Evolutionary conservation across 169 alveolate species (phyloP), one percentile per base, ranked within the genome.

Genomic region (Babesia sp.): DNA sequence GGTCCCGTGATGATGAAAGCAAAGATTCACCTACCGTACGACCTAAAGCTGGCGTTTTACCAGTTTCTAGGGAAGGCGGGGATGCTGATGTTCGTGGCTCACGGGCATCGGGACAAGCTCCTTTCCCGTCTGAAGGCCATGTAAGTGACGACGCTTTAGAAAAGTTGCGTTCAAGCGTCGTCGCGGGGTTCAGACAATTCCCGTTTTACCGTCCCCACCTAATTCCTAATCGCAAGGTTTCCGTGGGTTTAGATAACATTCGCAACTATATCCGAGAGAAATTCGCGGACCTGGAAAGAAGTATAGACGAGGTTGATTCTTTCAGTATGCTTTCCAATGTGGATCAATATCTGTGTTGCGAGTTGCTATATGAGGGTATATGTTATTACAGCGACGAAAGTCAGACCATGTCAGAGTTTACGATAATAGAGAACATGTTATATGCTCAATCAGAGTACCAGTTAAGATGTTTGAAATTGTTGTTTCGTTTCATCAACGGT

Each of bases 331-430:
- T 69, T 44, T 44, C 66, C 26, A 78, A 78, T 51, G 75, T 78
- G 44, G 68, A 78, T 34, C 86, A 78, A 72, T 24, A 63, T 53
- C 54, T 78, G 24, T 78, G 86, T 33, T 78, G 82, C 29, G 74
- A 78, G 14, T 20, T 78, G 42, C 57, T 78, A 51, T 66, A 78
- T 50, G 86, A 78, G 61, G 86, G 86, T 6, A 53, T 78, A 14
- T 64, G 54, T 57, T 78, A 37, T 60, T 78, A 78, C 56, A 73
- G 80, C 12, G 60, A 78, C 6, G 81, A 68, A 9, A 48, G 73
- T 20, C 86, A 78, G 54, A 46, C n/a, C 4, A 55, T 55, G 72
- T 41, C 86, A 26, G 86, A 78, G 68, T 48, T 20, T 22, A 20
- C 42, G 6, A 78, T 78, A 24, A 69, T 78, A 9, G 82, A 78